Evolutionary conservation across 495 filamentous ascomycete genomes (phyloP).

Genomic region (Hyaloscypha bicolor): DNA sequence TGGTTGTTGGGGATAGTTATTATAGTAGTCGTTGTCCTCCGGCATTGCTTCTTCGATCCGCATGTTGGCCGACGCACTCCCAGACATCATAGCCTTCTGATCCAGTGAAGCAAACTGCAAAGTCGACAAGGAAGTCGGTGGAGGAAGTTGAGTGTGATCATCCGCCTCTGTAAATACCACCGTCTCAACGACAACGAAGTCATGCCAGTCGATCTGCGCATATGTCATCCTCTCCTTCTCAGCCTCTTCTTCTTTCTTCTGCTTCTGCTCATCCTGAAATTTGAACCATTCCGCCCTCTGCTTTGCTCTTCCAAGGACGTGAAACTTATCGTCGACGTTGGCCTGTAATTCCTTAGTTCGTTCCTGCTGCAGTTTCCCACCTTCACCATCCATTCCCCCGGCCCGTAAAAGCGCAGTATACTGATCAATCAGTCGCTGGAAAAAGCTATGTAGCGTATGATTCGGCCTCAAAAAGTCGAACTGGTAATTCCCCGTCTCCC

Average conservation of each 20-base stretch:
- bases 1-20: constrained; percentile 54
- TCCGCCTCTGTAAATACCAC: constrained; percentile 91
- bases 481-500: constrained; percentile 89
- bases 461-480: constrained; percentile 97
- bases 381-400: constrained; percentile 68
- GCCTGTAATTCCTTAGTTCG: constrained; percentile 72
- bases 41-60: constrained; percentile 97
- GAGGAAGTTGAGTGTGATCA: constrained; percentile 82
- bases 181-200: constrained; percentile 95
- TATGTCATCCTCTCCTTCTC: constrained; percentile 85
- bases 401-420: constrained; percentile 81
- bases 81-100: constrained; percentile 87
- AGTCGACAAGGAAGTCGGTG: constrained; percentile 85
- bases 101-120: constrained; percentile 92
- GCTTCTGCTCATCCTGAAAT: constrained; percentile 82
- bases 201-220: constrained; percentile 95
- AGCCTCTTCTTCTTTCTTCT: constrained; percentile 84
- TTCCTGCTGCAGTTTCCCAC: constrained; percentile 65
- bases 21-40: constrained; percentile 66
- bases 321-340: constrained; percentile 79
- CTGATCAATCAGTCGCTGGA: constrained; percentile 88
- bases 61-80: constrained; percentile 63
- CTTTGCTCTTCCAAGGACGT: constrained; percentile 77
- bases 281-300: constrained; percentile 85
- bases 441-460: constrained; percentile 94